Base-by-base conservation (phyloP, 2,329 filamentous ascomycete genomes). In the Arthrobotrys pseudoclavata region DNA sequence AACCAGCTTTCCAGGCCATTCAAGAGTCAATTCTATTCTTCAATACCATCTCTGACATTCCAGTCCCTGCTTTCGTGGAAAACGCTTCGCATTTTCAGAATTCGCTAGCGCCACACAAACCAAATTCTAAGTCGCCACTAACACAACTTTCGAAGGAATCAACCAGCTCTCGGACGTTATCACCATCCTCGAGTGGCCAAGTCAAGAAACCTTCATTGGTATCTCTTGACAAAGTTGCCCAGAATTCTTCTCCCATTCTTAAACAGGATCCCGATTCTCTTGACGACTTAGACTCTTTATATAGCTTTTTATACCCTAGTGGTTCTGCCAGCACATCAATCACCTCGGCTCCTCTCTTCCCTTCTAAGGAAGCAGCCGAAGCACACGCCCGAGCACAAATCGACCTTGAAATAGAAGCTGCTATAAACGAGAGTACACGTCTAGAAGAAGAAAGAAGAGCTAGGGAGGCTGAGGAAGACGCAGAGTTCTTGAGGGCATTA, bases 121-220 rank as follows among this genome's bases (percentile, higher is more conserved):
- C 22, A 62, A 70, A 76, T 61, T 76, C 72, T 22, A 66, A 76
- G 26, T 26, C 57, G 12, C 53, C 61, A 12, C 15, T 7, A 13
- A 9, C 34, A n/a, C n/a, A n/a, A 45, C 52, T 64, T 57, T 34
- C 47, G 10, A 53, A 29, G 29, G 37, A 48, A 40, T 37, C 42
- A 26, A 64, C 60, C 18, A 55, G 42, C 57, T 26, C 26, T n/a
- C 61, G 42, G 34, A 22, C 45, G 22, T 45, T 37, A 10, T 69
- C 55, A 37, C 45, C 20, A 12, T 52, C 47, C 66, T 18, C 60
- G 31, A 29, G 45, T 40, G 53, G 66, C 72, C 72, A 76, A 66
- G 72, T 76, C 72, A 70, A 70, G 72, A 76, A 76, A 76, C 72
- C 72, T 76, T 76, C 72, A 31, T 20, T 76, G 72, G 72, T 76